Evolutionary conservation across 306 rosid genomes (phyloP).

Genomic region (Senna siamea): DNA sequence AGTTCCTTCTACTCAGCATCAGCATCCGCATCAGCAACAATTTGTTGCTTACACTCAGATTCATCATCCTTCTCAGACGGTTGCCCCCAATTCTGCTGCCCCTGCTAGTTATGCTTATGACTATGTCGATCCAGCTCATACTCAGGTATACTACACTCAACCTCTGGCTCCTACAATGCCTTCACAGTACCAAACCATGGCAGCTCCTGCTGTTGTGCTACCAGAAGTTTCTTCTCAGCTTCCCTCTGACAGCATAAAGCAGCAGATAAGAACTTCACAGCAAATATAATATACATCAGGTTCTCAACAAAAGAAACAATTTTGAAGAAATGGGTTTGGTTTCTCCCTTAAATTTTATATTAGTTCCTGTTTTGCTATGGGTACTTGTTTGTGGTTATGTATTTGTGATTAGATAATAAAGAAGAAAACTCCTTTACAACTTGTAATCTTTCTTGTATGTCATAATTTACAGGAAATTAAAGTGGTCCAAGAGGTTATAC

Average conservation of each 20-base stretch:
- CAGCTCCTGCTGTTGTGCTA: slow-evolving; percentile 48
- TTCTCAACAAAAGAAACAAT: slow-evolving; percentile 48
- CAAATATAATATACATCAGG: slow-evolving; percentile 44
- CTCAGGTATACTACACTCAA: slow-evolving; percentile 63
- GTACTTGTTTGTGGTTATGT: slow-evolving; percentile 60
- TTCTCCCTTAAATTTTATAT: slow-evolving; percentile 40
- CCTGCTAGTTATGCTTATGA: slow-evolving; percentile 58
- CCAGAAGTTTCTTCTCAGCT: slow-evolving; percentile 66
- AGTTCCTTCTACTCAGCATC: slow-evolving; percentile 56
- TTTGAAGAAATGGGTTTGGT: slow-evolving; percentile 59
- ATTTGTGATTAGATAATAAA: slow-evolving; percentile 64
- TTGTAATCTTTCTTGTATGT: slow-evolving; percentile 47
- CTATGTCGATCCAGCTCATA: slow-evolving; percentile 56
- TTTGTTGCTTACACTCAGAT: slow-evolving; percentile 65
- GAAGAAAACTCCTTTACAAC: slow-evolving; percentile 43
- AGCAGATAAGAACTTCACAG: slow-evolving; percentile 70
- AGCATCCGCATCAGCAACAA: slow-evolving; percentile 60
- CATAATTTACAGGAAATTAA: slow-evolving; percentile 54
- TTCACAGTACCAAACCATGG: slow-evolving; percentile 78
- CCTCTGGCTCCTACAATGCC: slow-evolving; percentile 56
- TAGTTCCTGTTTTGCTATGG: slow-evolving; percentile 48
- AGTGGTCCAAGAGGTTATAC: slow-evolving; percentile 64
- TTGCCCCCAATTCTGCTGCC: slow-evolving; percentile 51
- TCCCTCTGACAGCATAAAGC: slow-evolving; percentile 62
- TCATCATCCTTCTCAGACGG: slow-evolving; percentile 71